Percentiles rank a stretch among this genome's conserved stretches.
Evolutionary conservation across 768 basidiomycete species (phyloP).

Genomic region (Mycena vulgaris): DNA sequence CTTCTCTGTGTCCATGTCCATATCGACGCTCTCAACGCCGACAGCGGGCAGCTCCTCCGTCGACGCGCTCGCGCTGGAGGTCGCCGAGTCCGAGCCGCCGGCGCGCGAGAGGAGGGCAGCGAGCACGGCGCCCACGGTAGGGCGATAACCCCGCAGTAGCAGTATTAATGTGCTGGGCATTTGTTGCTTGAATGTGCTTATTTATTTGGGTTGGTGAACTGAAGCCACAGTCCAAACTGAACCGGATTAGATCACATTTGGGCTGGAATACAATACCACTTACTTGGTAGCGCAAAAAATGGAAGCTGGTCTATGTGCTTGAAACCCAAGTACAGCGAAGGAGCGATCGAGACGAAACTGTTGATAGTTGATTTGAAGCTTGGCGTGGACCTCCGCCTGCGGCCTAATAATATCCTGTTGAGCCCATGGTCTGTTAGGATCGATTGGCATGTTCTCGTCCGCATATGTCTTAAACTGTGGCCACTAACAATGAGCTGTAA

Average conservation of each 20-base stretch:
- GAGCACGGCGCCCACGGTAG: no score
- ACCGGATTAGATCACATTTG: neutral
- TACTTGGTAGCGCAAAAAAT: neutral
- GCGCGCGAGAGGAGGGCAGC: no score
- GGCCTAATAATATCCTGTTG: neutral
- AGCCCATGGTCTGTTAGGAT: neutral
- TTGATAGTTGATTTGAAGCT: neutral
- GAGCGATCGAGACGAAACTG: neutral
- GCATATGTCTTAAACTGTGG: constrained; percentile 10
- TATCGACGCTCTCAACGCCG: no score
- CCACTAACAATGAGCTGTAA: neutral
- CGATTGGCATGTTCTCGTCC: neutral
- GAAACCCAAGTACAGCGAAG: constrained; percentile 1
- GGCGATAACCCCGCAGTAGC: neutral
- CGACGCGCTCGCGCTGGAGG: no score
- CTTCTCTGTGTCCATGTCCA: no score
- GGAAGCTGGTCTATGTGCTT: neutral
- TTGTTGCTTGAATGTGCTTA: neutral
- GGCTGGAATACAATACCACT: neutral
- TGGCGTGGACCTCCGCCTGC: neutral
- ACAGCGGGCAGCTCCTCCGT: no score
- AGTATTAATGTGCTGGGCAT: neutral
- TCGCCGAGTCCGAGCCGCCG: no score
- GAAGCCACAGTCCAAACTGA: constrained; percentile 10
- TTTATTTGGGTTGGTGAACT: neutral